Evolutionary conservation across 257 asterid species (phyloP), one percentile per base, ranked within the genome.

Genomic region (Solanum piurae): DNA sequence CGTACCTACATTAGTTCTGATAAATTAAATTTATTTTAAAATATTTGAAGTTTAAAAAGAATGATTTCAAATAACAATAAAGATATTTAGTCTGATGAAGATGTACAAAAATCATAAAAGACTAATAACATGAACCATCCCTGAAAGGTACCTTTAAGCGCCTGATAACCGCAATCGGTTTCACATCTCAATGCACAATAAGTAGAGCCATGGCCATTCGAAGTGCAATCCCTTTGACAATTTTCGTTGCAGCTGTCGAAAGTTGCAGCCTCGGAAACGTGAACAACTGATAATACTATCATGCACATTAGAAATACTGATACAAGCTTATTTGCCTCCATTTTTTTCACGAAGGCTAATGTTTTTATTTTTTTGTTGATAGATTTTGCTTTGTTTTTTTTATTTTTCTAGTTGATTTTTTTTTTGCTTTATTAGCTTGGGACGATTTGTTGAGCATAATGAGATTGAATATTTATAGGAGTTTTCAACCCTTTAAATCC

Each of bases 181-280:
- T 83, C 86, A 18, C 89, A 89, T 20, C n/a, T 87, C 86, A 83
- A 58, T 82, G 76, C 83, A 69, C 91, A 86, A 36, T 29, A 72
- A n/a, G 86, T 83, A 12, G 44, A 42, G 66, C 83, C 83, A 42
- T 75, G 31, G 66, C 88, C 86, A 0, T 16, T 27, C 1, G 12
- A 5, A 3, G 52, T 73, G 84, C 88, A 89, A 9, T 36, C 84
- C 40, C 6, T 46, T 21, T 58, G 49, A 80, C 91, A 87, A 2
- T 66, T 3, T 20, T 84, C 27, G 77, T 55, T 73, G 88, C 91
- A 89, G 1, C n/a, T 1, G 12, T 29, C n/a, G 11, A 21, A 40
- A 21, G 21, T 9, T 83, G 20, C 89, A 34, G 86, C 86, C 75
- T 13, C 10, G 16, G 21, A 36, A 34, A 83, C 64, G 16, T 89